Conservation (phyloP, 352 stramenopile genomes). For the Globisporangium polare region DNA sequence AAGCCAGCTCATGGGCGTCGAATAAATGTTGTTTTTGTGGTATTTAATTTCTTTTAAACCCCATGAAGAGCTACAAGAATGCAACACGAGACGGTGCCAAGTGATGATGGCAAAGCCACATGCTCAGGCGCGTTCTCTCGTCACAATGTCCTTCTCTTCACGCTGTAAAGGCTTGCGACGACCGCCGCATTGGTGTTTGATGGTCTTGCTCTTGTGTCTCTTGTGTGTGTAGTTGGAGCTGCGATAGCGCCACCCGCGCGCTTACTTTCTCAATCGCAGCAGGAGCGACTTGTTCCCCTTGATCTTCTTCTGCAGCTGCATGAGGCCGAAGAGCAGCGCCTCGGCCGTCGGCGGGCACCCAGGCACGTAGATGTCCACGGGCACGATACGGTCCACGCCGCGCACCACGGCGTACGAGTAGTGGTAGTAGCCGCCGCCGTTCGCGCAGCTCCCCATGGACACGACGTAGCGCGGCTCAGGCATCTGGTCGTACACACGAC, state of each 20-base stretch:
- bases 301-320: constrained; percentile 99
- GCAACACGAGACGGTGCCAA: background rate
- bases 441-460: constrained; percentile 98
- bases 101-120: background rate
- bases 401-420: constrained; percentile 98
- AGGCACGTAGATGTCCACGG: constrained; percentile 99
- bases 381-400: constrained; percentile 95
- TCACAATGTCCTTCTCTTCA: background rate
- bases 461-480: constrained; percentile 98
- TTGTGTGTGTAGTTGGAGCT: background rate
- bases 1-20: background rate
- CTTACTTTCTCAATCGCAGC: constrained; percentile 96
- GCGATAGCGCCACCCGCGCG: background rate
- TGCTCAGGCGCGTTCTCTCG: background rate
- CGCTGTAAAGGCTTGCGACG: background rate
- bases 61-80: background rate
- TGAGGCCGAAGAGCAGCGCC: constrained; percentile 96
- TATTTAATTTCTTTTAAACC: constrained; percentile 1
- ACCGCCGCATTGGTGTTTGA: background rate
- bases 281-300: constrained; percentile 97
- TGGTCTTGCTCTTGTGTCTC: background rate
- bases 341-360: constrained; percentile 98
- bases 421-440: constrained; percentile 89
- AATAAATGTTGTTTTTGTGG: constrained; percentile 5
- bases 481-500: constrained; percentile 99